Conservation (phyloP, 2,329 filamentous ascomycete genomes). For the Fusarium acutatum region DNA sequence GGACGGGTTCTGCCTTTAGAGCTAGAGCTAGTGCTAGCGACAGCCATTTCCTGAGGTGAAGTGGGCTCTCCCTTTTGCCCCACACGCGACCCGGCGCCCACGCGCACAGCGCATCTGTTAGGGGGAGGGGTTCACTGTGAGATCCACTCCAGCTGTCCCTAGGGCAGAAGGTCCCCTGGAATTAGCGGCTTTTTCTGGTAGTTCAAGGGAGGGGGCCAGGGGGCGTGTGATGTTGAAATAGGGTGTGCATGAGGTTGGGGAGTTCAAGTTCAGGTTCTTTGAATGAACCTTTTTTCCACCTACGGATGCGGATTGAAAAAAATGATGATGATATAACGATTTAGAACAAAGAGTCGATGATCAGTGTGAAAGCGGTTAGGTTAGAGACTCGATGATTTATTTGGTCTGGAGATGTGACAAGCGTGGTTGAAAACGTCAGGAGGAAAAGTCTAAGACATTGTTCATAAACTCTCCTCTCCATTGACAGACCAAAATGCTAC, state of each 20-base stretch:
- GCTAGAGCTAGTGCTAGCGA: conserved; percentile 12
- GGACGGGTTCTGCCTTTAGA: conserved; percentile 23
- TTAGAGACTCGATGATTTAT: background rate
- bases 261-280: background rate
- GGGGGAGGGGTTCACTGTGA: conserved; percentile 5
- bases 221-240: background rate
- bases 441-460: conserved; percentile 20
- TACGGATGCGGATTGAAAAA: background rate
- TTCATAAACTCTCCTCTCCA: background rate
- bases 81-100: conserved; percentile 8
- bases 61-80: conserved; percentile 17
- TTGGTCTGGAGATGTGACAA: conserved; percentile 13
- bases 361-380: background rate
- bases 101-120: conserved; percentile 20
- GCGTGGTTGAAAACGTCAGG: conserved; percentile 18
- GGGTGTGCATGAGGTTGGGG: conserved; percentile 14
- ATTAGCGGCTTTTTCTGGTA: conserved; percentile 12
- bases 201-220: background rate
- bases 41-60: background rate
- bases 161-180: conserved; percentile 28
- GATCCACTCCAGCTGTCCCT: conserved; percentile 7
- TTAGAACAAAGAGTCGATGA: background rate
- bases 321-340: background rate
- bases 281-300: conserved; percentile 4
- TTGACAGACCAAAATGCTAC: background rate